A percentile compares a stretch with the other conserved stretches of the same genome.
Evolutionary conservation across 202 grass and related monocot genomes (phyloP).

Genomic region (Carex arenaria): DNA sequence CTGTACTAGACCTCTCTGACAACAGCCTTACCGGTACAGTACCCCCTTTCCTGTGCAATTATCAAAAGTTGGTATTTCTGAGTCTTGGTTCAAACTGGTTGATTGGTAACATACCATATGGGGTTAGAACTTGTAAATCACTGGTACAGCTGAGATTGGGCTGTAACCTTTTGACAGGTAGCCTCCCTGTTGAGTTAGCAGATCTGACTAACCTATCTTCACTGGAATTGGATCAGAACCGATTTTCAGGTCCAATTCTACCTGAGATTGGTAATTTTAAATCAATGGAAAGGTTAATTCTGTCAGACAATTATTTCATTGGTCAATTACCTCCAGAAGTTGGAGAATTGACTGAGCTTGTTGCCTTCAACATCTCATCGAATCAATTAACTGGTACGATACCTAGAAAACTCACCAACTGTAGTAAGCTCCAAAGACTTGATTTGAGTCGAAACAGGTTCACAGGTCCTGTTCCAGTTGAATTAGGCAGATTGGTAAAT

Average conservation of each 20-base stretch:
- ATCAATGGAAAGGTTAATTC: conserved; percentile 65
- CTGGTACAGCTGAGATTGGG: conserved; percentile 70
- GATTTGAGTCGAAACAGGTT: conserved; percentile 82
- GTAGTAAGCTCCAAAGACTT: conserved; percentile 88
- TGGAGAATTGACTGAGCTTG: conserved; percentile 68
- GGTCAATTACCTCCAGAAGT: conserved; percentile 63
- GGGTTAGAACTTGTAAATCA: conserved; percentile 70
- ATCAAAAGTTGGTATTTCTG: conserved; percentile 72
- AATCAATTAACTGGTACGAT: conserved; percentile 60
- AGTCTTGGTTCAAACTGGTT: conserved; percentile 79
- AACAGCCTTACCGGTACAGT: conserved; percentile 57
- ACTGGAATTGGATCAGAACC: conserved; percentile 85
- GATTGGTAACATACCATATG: conserved; percentile 66
- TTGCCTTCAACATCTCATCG: conserved; percentile 88
- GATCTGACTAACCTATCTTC: conserved; percentile 60
- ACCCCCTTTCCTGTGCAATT: conserved; percentile 59
- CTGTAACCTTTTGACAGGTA: conserved; percentile 66
- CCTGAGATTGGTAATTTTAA: conserved; percentile 74
- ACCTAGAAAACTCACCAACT: conserved; percentile 53
- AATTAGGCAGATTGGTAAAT: conserved; percentile 66
- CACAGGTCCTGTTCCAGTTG: conserved; percentile 52
- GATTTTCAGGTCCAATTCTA: conserved; percentile 73
- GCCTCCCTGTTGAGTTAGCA: conserved; percentile 50
- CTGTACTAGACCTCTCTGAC: conserved; percentile 71
- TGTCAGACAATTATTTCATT: conserved; percentile 79